Evolutionary conservation across 768 basidiomycete genomes (phyloP).

Genomic region (Termitomyces sp.): DNA sequence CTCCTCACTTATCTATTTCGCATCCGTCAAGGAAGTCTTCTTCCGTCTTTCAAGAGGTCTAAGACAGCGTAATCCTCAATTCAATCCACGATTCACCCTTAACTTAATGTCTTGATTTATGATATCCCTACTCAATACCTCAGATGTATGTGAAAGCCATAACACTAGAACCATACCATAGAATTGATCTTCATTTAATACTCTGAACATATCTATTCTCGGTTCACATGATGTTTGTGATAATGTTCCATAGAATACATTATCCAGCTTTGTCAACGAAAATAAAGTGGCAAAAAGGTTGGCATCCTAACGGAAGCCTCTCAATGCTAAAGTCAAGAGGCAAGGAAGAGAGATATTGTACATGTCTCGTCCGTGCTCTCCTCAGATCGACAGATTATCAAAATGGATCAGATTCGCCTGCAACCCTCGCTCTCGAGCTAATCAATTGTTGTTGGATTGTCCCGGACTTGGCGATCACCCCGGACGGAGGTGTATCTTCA

Average conservation of each 20-base stretch:
- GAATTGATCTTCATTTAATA: no score
- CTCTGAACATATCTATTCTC: neutral
- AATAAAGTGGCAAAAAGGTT: neutral
- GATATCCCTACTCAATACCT: neutral
- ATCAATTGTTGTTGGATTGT: neutral
- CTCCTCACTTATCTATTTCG: constrained; percentile 49
- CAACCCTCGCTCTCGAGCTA: neutral
- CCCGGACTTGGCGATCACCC: neutral
- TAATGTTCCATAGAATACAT: neutral
- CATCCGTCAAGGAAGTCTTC: constrained; percentile 28
- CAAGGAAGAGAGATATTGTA: neutral
- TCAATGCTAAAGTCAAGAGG: neutral
- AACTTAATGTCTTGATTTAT: neutral
- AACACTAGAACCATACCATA: no score
- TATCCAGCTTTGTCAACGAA: neutral
- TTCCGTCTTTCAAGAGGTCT: constrained; percentile 21
- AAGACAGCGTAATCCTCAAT: constrained; percentile 7
- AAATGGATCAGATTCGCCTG: constrained; percentile 2
- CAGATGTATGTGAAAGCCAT: neutral
- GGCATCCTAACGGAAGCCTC: neutral
- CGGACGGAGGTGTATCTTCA: no score
- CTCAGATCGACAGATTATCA: neutral
- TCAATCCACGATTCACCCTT: neutral
- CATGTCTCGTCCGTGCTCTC: neutral
- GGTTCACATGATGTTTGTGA: neutral